Conservation (phyloP, 2,329 filamentous ascomycete species). For the Fusarium sp. region DNA sequence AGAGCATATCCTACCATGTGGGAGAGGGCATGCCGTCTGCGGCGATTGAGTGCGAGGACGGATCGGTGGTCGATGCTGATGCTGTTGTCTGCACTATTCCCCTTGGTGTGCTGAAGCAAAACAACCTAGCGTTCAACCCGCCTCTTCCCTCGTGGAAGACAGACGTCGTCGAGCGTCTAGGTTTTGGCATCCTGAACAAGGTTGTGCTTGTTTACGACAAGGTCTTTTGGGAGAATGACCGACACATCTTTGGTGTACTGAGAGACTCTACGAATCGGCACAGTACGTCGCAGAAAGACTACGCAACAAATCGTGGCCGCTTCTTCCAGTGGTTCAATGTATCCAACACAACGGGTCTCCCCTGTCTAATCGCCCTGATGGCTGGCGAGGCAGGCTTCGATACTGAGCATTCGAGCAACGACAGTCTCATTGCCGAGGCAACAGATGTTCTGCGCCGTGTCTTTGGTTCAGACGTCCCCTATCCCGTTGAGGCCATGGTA, state of each 20-base stretch:
- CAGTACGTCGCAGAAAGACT: conserved; percentile 84
- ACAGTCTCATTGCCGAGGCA: conserved; percentile 82
- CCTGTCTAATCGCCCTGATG: conserved; percentile 92
- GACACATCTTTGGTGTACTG: conserved; percentile 94
- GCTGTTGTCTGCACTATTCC: conserved; percentile 91
- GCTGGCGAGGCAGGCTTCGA: conserved; percentile 93
- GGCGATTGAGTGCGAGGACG: conserved; percentile 80
- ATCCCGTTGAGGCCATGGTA: conserved; percentile 86
- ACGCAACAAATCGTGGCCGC: conserved; percentile 81
- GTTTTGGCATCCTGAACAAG: conserved; percentile 96
- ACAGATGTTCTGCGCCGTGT: conserved; percentile 81
- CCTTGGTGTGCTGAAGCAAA: conserved; percentile 90
- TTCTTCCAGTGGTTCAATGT: conserved; percentile 99
- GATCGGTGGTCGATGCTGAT: conserved; percentile 83
- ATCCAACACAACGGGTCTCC: conserved; percentile 87
- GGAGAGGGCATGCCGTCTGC: conserved; percentile 61
- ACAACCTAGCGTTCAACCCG: conserved; percentile 85
- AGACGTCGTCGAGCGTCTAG: conserved; percentile 83
- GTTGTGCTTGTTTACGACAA: conserved; percentile 90
- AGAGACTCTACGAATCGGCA: conserved; percentile 76
- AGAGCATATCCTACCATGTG: conserved; percentile 74
- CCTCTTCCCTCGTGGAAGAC: conserved; percentile 89
- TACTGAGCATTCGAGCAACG: conserved; percentile 81
- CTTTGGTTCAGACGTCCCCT: conserved; percentile 77
- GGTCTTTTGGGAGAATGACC: conserved; percentile 89